Evolutionary conservation across 176 grass and related monocot species (phyloP).

Genomic region (Chloris gayana): DNA sequence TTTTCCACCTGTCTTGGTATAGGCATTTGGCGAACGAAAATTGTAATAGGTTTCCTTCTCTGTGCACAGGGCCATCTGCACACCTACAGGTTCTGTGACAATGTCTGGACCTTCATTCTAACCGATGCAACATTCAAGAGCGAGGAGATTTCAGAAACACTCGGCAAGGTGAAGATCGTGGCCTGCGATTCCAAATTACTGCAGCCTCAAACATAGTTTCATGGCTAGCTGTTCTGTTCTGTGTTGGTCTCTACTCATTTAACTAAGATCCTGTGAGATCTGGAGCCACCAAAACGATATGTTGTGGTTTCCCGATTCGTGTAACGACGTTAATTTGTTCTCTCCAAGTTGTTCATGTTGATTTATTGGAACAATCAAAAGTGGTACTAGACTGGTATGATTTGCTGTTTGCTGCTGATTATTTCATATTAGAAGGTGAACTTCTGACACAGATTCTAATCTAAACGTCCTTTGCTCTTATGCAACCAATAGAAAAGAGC

Average conservation of each 20-base stretch:
- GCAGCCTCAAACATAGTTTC: conserved; percentile 32
- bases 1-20: not conserved
- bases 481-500: too few relatives aligned
- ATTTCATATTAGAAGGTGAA: not conserved
- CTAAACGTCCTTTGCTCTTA: too few relatives aligned
- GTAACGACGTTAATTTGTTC: not conserved
- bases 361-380: not conserved
- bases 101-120: conserved; percentile 88
- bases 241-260: not conserved
- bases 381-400: not conserved
- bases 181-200: conserved; percentile 86
- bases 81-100: conserved; percentile 93
- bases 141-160: conserved; percentile 46
- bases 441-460: not conserved
- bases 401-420: not conserved
- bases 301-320: not conserved
- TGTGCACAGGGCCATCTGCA: conserved; percentile 78
- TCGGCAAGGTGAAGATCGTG: conserved; percentile 80
- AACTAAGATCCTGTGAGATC: conserved; percentile 11
- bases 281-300: not conserved
- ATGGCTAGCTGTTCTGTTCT: not conserved
- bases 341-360: not conserved
- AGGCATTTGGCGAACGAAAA: not conserved
- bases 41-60: conserved; percentile 19
- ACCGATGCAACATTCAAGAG: conserved; percentile 64